Conservation (phyloP, 1,139 yeast species). For the Hansenula sp. region DNA sequence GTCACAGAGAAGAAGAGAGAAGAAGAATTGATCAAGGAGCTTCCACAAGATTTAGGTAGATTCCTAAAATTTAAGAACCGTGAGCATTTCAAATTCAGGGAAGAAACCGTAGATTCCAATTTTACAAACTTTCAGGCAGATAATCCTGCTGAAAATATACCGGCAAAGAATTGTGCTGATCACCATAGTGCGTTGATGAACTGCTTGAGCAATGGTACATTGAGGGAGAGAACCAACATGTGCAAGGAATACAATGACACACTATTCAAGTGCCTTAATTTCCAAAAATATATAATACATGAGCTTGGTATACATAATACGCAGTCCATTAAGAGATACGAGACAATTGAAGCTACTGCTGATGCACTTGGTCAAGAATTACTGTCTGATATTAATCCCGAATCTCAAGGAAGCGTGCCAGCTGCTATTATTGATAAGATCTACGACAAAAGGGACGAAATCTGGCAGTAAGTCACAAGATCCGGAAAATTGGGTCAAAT, state of each 20-base stretch:
- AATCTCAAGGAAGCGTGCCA: not conserved
- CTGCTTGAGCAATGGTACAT: constrained; percentile 20
- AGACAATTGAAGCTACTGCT: constrained; percentile 25
- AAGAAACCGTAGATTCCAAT: not conserved
- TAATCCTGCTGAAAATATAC: not conserved
- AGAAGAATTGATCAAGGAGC: not conserved
- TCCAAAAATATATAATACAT: constrained; percentile 30
- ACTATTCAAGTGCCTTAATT: constrained; percentile 26
- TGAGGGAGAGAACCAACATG: constrained; percentile 16
- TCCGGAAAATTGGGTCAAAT: too few species aligned
- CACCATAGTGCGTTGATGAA: constrained; percentile 17
- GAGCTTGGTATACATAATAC: constrained; percentile 29
- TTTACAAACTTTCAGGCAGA: too few species aligned
- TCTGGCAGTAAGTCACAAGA: constrained; percentile 11
- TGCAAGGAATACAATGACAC: constrained; percentile 15
- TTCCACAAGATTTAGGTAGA: not conserved
- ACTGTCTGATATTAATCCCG: constrained; percentile 7
- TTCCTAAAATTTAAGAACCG: not conserved
- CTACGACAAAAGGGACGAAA: constrained; percentile 7
- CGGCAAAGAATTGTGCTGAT: constrained; percentile 23
- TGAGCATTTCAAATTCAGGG: not conserved
- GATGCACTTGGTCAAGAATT: constrained; percentile 30
- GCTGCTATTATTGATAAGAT: constrained; percentile 4
- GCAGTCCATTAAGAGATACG: constrained; percentile 20
- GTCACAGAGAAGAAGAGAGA: not conserved